Base-by-base conservation (phyloP, 768 basidiomycete species). In the Lentinula edodes region DNA sequence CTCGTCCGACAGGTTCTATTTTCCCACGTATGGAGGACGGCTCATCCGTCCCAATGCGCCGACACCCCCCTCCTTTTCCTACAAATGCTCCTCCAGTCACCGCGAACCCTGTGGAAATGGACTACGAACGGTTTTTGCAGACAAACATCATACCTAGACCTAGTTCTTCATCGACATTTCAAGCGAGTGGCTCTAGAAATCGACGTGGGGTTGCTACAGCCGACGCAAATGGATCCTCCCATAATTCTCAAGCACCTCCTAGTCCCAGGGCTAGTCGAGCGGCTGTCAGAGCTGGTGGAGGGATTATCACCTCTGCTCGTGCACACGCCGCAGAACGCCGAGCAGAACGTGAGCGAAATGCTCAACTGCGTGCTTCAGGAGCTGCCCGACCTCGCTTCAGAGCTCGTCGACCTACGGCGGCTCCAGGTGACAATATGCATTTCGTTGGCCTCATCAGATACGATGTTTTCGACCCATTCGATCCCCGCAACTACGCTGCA, bases 381-480 rank as follows among this genome's bases (percentile, higher is more conserved):
- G 18, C 10, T 32, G 6, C 34, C 15, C n/a, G 45, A 8, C 16
- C 46, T 32, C 59, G 51, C 2, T 43, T 23, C 36, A 38, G 51
- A 28, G 51, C 6, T 9, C 51, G 23, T 34, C 48, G 16, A 5
- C 7, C n/a, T 20, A 8, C 50, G 8, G 1, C 39, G 8, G 6
- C 34, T 15, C 7, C n/a, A 20, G 36, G 20, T n/a, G 39, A 52
- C 23, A 2, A 35, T 9, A 52, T 60, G 39, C 51, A 60, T 43
- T 60, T 52, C 20, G 41, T 60, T 10, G 59, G 59, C 3, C 23
- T 42, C 3, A 34, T 42, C 16, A 18, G 34, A 23, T 28, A 23
- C 43, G 57, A 58, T n/a, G 39, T 38, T 59, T 51, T 52, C 38
- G 48, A 51, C 34, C 50, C 48, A n/a, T 39, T 51, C 23, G 59